Evolutionary conservation across 345 rosid genomes (phyloP).

Genomic region (Brassica rapa): DNA sequence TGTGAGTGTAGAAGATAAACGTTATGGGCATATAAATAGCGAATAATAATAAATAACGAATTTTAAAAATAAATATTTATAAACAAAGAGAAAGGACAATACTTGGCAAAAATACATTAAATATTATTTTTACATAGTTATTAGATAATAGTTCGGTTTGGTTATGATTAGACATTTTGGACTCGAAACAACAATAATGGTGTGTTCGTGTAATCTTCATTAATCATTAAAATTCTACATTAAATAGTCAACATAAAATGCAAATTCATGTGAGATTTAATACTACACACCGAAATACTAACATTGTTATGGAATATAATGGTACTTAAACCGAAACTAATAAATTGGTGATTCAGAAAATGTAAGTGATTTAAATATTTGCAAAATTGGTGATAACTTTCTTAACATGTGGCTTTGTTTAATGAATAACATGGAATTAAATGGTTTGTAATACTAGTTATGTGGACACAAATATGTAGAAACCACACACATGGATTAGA

Average conservation of each 20-base stretch:
- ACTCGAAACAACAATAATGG: background rate
- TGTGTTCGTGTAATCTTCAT: constrained; percentile 35
- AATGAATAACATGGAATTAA: constrained; percentile 25
- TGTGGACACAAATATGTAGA: constrained; percentile 29
- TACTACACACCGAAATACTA: too few relatives aligned
- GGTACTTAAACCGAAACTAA: too few relatives aligned
- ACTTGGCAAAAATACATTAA: background rate
- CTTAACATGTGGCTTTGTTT: constrained; percentile 32
- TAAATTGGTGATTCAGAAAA: too few relatives aligned
- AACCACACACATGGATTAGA: constrained; percentile 25
- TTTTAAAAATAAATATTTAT: background rate
- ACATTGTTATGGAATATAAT: too few relatives aligned
- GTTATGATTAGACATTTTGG: constrained; percentile 32
- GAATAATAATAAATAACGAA: background rate
- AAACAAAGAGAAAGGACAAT: constrained; percentile 13
- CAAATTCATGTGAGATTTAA: constrained; percentile 6
- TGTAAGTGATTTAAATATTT: too few relatives aligned
- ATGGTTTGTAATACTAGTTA: background rate
- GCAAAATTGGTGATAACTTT: background rate
- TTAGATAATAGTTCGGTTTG: background rate
- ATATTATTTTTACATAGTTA: background rate
- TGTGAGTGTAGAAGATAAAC: constrained; percentile 32
- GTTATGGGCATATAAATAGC: constrained; percentile 26
- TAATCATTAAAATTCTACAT: constrained; percentile 21
- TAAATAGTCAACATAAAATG: constrained; percentile 16